Percentiles rank a stretch among this genome's conserved stretches.
Evolutionary conservation across 768 basidiomycete genomes (phyloP).

Genomic region (Butyriboletus loyo): DNA sequence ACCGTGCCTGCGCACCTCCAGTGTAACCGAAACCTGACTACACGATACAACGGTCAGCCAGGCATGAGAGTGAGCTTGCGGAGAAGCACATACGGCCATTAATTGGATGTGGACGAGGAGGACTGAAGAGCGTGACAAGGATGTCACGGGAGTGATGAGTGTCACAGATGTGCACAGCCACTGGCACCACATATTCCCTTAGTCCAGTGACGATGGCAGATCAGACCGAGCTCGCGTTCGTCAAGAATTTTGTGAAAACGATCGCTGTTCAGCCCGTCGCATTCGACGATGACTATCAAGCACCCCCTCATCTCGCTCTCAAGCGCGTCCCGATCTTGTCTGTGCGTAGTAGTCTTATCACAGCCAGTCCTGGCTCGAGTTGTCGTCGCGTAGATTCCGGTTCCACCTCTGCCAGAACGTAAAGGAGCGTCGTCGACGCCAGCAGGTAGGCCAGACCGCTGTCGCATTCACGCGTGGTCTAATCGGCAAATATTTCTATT

Average conservation of each 20-base stretch:
- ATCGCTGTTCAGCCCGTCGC: conserved; percentile 64
- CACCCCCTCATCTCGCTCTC: conserved; percentile 60
- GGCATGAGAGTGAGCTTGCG: background rate
- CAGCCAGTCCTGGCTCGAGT: conserved; percentile 2
- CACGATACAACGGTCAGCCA: conserved; percentile 11
- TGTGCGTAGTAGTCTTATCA: conserved; percentile 37
- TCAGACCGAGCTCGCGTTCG: conserved; percentile 57
- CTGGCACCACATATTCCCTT: background rate
- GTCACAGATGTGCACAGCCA: conserved; percentile 25
- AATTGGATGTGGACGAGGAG: conserved; percentile 6
- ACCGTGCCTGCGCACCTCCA: conserved; percentile 45
- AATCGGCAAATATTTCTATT: conserved; percentile 8
- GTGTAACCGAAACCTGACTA: conserved; percentile 67
- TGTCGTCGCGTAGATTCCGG: conserved; percentile 43
- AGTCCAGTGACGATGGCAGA: conserved; percentile 45
- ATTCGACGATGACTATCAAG: conserved; percentile 75
- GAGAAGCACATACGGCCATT: conserved; percentile 38
- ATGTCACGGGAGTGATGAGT: conserved; percentile 19
- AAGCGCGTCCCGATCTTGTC: conserved; percentile 69
- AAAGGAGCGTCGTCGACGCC: conserved; percentile 35
- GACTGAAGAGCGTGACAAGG: background rate
- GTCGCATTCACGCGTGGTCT: conserved; percentile 3
- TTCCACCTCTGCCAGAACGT: conserved; percentile 59
- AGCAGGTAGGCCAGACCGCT: conserved; percentile 26
- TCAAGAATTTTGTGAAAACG: conserved; percentile 61